Conservation (phyloP, 441 rosid species). For the Populus hybrid region DNA sequence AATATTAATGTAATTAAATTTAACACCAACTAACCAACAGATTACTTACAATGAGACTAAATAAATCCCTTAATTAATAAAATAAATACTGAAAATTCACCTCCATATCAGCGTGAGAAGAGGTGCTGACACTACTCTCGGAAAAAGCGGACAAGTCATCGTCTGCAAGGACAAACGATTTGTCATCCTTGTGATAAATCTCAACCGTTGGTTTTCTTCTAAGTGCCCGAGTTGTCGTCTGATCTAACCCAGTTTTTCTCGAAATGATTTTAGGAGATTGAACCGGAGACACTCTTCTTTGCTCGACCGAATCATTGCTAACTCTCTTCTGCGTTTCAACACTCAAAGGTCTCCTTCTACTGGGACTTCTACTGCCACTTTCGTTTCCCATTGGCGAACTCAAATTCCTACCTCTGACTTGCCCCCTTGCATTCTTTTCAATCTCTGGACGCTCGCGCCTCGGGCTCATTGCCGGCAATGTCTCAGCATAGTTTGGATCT, state of each 20-base stretch:
- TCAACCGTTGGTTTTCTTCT: conserved; percentile 33
- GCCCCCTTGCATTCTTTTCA: conserved; percentile 33
- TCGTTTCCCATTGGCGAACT: conserved; percentile 45
- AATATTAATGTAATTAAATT: neutral
- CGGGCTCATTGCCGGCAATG: conserved; percentile 32
- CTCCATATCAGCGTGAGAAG: conserved; percentile 60
- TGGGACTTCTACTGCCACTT: conserved; percentile 38
- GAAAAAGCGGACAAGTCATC: conserved; percentile 57
- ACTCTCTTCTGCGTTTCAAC: conserved; percentile 43
- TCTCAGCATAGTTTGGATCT: conserved; percentile 19
- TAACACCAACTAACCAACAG: neutral
- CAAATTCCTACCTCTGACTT: conserved; percentile 41
- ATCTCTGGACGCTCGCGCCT: conserved; percentile 39
- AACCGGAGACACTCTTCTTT: conserved; percentile 47
- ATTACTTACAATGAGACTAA: neutral
- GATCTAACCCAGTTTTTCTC: conserved; percentile 7
- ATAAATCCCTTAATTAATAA: no score
- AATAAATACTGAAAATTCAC: conserved; percentile 23
- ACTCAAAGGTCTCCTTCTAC: conserved; percentile 29
- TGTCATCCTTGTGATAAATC: conserved; percentile 29
- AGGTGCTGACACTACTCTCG: conserved; percentile 46
- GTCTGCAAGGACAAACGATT: conserved; percentile 30
- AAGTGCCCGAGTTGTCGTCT: conserved; percentile 29
- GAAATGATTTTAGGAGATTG: conserved; percentile 42
- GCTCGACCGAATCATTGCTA: conserved; percentile 31